These are phyloP conservation scores for Vitis amurensis DNA, from an alignment of 164 flowering plant species.

Conservation along the genomic window DNA sequence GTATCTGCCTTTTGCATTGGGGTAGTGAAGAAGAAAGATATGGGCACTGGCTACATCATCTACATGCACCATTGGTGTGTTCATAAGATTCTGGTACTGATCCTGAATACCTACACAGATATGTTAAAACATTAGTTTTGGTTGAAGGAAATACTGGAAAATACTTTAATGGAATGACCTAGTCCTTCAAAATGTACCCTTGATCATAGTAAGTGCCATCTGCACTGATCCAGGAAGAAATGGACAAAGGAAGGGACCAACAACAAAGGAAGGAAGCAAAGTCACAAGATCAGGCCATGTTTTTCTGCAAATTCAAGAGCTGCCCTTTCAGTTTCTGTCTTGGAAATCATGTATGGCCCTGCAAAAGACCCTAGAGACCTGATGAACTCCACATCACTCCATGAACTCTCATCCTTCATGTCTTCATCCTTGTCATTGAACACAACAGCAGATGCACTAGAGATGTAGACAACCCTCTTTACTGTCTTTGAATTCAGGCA, in stretches of 20 bases:
- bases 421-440: slow-evolving; percentile 1
- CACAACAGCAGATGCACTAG: slow-evolving; percentile 27
- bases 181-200: too few relatives aligned
- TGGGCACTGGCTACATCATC: slow-evolving; percentile 29
- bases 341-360: slow-evolving; percentile 30
- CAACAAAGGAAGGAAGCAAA: slow-evolving; percentile 28
- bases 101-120: slow-evolving; percentile 16
- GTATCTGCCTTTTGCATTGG: slow-evolving; percentile 21
- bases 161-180: too few relatives aligned
- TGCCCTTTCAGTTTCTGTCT: slow-evolving; percentile 41
- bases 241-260: slow-evolving; percentile 41
- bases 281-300: slow-evolving; percentile 41
- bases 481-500: slow-evolving; percentile 35
- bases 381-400: slow-evolving; percentile 40
- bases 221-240: slow-evolving; percentile 22
- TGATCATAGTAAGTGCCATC: not conserved
- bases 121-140: too few relatives aligned
- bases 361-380: not conserved
- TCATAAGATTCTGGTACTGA: not conserved
- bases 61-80: slow-evolving; percentile 25
- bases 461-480: slow-evolving; percentile 35
- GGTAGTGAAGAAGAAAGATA: slow-evolving; percentile 22
- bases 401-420: slow-evolving; percentile 36
- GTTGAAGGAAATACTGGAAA: too few relatives aligned
- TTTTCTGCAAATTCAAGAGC: slow-evolving; percentile 40